Evolutionary conservation across 805 yeast species (phyloP).

Genomic region (Metschnikowia reukaufii): DNA sequence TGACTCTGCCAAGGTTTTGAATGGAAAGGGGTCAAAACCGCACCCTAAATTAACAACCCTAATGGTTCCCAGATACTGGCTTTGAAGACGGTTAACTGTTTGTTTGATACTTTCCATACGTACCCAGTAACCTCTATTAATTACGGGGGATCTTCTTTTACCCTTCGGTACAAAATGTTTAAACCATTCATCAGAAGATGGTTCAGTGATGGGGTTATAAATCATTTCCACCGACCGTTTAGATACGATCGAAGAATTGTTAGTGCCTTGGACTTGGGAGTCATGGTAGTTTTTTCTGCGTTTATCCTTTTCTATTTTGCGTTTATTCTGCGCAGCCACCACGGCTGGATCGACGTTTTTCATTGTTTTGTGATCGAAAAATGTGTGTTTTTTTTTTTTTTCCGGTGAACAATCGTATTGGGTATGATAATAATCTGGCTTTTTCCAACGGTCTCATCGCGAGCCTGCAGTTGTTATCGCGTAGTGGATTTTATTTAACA

Average conservation of each 20-base stretch:
- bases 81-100: constrained; percentile 48
- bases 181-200: constrained; percentile 51
- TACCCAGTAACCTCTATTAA: constrained; percentile 82
- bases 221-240: constrained; percentile 75
- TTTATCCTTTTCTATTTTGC: constrained; percentile 43
- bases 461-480: constrained; percentile 8
- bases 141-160: constrained; percentile 73
- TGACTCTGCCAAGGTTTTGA: constrained; percentile 32
- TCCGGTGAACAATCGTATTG: neutral
- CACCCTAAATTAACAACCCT: constrained; percentile 71
- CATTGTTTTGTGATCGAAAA: neutral
- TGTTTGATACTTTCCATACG: constrained; percentile 68
- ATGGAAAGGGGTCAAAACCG: constrained; percentile 57
- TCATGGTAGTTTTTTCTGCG: constrained; percentile 55
- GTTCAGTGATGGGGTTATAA: constrained; percentile 40
- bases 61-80: constrained; percentile 26
- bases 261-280: constrained; percentile 77
- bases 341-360: constrained; percentile 7
- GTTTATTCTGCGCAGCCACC: constrained; percentile 14
- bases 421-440: neutral
- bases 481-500: neutral
- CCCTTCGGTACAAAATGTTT: constrained; percentile 64
- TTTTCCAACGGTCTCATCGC: constrained; percentile 3
- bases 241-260: constrained; percentile 79
- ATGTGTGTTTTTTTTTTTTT: neutral